Evolutionary conservation across 1,139 yeast species (phyloP).

Genomic region (Lodderomyces parapsilosis): DNA sequence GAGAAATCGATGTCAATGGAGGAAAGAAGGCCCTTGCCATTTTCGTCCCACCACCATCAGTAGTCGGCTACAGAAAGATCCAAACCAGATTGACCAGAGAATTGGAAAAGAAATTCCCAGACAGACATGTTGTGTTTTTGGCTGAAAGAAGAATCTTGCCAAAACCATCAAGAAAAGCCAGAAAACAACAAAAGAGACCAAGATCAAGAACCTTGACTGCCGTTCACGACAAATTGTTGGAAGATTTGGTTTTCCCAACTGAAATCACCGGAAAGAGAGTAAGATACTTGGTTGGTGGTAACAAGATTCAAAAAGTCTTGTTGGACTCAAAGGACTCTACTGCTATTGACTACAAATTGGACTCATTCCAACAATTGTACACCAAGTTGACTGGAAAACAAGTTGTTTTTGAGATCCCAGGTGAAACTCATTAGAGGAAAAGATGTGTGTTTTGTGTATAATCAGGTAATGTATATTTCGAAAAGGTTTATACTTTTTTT

Average conservation of each 20-base stretch:
- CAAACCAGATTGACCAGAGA: constrained; percentile 98
- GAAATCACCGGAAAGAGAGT: constrained; percentile 99
- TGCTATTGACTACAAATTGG: constrained; percentile 98
- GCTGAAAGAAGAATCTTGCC: constrained; percentile 99
- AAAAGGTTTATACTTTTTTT: constrained; percentile 19
- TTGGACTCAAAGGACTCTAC: constrained; percentile 98
- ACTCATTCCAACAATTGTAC: constrained; percentile 99
- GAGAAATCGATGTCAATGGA: constrained; percentile 96
- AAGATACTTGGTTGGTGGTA: constrained; percentile 98
- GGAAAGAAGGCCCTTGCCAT: constrained; percentile 99
- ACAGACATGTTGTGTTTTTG: constrained; percentile 98
- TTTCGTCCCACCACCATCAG: constrained; percentile 97
- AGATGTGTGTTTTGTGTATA: background rate
- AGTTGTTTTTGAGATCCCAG: constrained; percentile 97
- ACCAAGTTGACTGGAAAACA: constrained; percentile 99
- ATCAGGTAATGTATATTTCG: background rate
- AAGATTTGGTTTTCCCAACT: constrained; percentile 99
- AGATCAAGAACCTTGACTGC: constrained; percentile 99
- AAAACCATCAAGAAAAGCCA: constrained; percentile 90
- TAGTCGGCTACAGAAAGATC: constrained; percentile 93
- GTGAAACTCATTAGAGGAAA: constrained; percentile 42
- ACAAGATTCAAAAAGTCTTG: constrained; percentile 97
- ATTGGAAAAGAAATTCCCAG: constrained; percentile 99
- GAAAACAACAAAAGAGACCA: constrained; percentile 98
- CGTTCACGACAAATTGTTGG: constrained; percentile 98